These are phyloP conservation scores for Phylloporus sp. DNA, from an alignment of 768 basidiomycete species.

Conservation along the genomic window DNA sequence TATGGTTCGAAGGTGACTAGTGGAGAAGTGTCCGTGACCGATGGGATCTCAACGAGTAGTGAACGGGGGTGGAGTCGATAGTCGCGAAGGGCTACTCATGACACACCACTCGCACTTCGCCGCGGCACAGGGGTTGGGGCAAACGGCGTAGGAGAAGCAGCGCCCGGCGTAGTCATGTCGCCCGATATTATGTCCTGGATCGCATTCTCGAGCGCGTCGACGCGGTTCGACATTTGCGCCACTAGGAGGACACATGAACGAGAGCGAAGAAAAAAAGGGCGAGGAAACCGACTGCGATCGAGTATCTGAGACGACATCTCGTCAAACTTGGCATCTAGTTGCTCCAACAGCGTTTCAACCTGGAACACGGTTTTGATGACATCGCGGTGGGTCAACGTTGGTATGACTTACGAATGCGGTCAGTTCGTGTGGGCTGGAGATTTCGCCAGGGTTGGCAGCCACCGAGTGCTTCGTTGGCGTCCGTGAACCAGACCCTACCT, in stretches of 20 bases:
- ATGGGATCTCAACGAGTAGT: slow-evolving; percentile 11
- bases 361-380: slow-evolving; percentile 26
- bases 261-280: slow-evolving; percentile 4
- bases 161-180: slow-evolving; percentile 45
- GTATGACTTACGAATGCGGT: slow-evolving; percentile 78
- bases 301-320: slow-evolving; percentile 90
- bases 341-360: slow-evolving; percentile 86
- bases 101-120: slow-evolving; percentile 37
- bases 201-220: slow-evolving; percentile 82
- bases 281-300: slow-evolving; percentile 59
- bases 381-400: slow-evolving; percentile 3
- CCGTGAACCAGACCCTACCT: slow-evolving; percentile 18
- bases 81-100: slow-evolving; percentile 8
- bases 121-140: slow-evolving; percentile 33
- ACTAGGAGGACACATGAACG: slow-evolving; percentile 42
- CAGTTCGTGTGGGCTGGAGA: slow-evolving; percentile 89
- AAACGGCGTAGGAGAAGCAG: slow-evolving; percentile 54
- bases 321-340: slow-evolving; percentile 87
- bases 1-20: slow-evolving; percentile 15
- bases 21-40: slow-evolving; percentile 10
- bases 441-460: slow-evolving; percentile 48
- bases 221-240: slow-evolving; percentile 88
- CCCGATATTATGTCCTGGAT: slow-evolving; percentile 91
- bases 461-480: slow-evolving; percentile 47
- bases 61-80: slow-evolving; percentile 9